These are phyloP conservation scores for Pyrenula massariospora DNA, from an alignment of 495 filamentous ascomycete species.

Conservation along the genomic window DNA sequence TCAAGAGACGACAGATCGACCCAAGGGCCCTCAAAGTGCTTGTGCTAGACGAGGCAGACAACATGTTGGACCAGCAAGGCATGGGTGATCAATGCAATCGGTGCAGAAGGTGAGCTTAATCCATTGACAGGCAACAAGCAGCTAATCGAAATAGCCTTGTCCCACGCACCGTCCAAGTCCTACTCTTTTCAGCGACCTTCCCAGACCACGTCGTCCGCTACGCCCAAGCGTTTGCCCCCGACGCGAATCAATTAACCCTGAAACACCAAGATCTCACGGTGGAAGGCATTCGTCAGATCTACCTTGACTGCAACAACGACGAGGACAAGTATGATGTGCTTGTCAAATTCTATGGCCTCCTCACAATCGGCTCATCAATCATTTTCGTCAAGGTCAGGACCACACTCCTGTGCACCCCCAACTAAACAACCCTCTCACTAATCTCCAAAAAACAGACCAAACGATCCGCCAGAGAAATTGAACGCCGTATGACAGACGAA, in stretches of 20 bases:
- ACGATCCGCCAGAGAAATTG: slow-evolving; percentile 67
- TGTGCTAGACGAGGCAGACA: slow-evolving; percentile 88
- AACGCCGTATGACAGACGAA: slow-evolving; percentile 72
- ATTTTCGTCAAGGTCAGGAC: slow-evolving; percentile 83
- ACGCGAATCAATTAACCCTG: slow-evolving; percentile 79
- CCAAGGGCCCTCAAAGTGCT: slow-evolving; percentile 57
- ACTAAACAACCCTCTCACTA: background rate
- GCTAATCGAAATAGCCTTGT: slow-evolving; percentile 60
- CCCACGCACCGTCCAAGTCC: slow-evolving; percentile 60
- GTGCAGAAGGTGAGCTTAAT: slow-evolving; percentile 72
- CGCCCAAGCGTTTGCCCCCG: slow-evolving; percentile 67
- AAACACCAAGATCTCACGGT: slow-evolving; percentile 86
- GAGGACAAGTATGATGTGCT: slow-evolving; percentile 78
- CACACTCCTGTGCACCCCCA: background rate
- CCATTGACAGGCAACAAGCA: background rate
- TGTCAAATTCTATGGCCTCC: slow-evolving; percentile 83
- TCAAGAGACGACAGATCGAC: slow-evolving; percentile 59
- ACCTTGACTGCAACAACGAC: slow-evolving; percentile 76
- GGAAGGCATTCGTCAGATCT: slow-evolving; percentile 93
- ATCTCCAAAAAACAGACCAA: slow-evolving; percentile 53
- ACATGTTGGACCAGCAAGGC: slow-evolving; percentile 91
- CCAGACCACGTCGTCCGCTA: slow-evolving; percentile 72
- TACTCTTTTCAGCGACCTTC: slow-evolving; percentile 96
- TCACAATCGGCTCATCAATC: slow-evolving; percentile 93
- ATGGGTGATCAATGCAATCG: slow-evolving; percentile 89